Conservation (phyloP, 208 protist genomes). For the Wallacemonas sp. region DNA sequence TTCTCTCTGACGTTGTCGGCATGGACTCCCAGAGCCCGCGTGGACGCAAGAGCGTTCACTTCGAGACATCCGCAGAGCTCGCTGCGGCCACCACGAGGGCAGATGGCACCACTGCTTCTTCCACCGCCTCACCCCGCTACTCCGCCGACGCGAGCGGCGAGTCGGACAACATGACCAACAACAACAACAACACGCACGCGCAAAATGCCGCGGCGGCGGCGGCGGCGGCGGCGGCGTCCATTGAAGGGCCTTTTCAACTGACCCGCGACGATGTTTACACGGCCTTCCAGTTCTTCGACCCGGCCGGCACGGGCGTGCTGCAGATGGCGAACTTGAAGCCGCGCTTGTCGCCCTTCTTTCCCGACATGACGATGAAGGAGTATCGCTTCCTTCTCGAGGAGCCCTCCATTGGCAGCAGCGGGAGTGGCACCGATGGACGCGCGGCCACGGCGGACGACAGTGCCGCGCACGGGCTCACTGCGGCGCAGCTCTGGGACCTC, state of each 20-base stretch:
- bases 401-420: slow-evolving; percentile 16
- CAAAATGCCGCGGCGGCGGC: background rate
- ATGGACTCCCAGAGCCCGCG: background rate
- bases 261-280: slow-evolving; percentile 84
- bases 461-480: slow-evolving; percentile 59
- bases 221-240: too few species aligned
- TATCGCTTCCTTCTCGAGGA: slow-evolving; percentile 93
- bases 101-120: background rate
- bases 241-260: slow-evolving; percentile 42
- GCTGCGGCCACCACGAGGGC: background rate
- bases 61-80: background rate
- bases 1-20: background rate
- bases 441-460: slow-evolving; percentile 6
- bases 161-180: background rate
- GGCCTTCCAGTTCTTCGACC: slow-evolving; percentile 94
- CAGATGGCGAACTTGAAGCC: slow-evolving; percentile 87
- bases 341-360: slow-evolving; percentile 92
- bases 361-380: slow-evolving; percentile 91
- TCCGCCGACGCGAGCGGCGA: background rate
- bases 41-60: slow-evolving; percentile 22
- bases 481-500: slow-evolving; percentile 86
- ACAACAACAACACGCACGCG: too few species aligned
- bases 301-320: slow-evolving; percentile 72
- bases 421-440: background rate
- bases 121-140: background rate